Base-by-base conservation (phyloP, 2,329 filamentous ascomycete genomes). In the Fusarium paranaense region DNA sequence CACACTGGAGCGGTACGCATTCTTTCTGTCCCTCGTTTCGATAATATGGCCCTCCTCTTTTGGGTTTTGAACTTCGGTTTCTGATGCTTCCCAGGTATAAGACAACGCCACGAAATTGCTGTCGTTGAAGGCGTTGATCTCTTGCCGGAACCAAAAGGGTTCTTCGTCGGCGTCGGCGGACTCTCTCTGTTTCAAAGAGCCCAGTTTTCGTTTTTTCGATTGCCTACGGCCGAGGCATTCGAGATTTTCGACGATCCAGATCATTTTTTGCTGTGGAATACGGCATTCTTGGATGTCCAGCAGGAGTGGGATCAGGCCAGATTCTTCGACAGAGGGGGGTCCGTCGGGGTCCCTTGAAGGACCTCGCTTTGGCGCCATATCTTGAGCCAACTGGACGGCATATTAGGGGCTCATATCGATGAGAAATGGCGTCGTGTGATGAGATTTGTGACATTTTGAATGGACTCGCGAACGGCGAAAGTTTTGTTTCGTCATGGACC, bases 171-270 rank as follows among this genome's bases (percentile, higher is more conserved):
- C 14, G 8, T 57, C 35, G n/a, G 6, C 6, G n/a, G 40, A 6
- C 1, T 9, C 16, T 1, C 63, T 22, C 2, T 35, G 6, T 1
- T 56, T 52, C 14, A 45, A 9, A 0, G 22, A 1, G 4, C n/a
- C 6, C 0, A 54, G 2, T 14, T 74, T 74, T 13, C 72, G 27
- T n/a, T 74, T 74, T 10, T 54, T 65, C 2, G 62, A 47, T 10
- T 58, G 57, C n/a, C 42, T 45, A 16, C 20, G 50, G 1, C 62
- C 37, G 5, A 76, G 73, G 38, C 73, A 76, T 38, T 76, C 70
- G 2, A 76, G 71, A 6, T 74, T 72, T n/a, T 74, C 61, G 11
- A 76, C 63, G 16, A 76, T 74, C 68, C 73, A 76, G 2, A 65
- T 69, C 71, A 72, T 76, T 6, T 76, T 76, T 11, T 76, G 71